Evolutionary conservation across 2,329 filamentous ascomycete genomes (phyloP).

Genomic region (Trichoderma semiorbis): DNA sequence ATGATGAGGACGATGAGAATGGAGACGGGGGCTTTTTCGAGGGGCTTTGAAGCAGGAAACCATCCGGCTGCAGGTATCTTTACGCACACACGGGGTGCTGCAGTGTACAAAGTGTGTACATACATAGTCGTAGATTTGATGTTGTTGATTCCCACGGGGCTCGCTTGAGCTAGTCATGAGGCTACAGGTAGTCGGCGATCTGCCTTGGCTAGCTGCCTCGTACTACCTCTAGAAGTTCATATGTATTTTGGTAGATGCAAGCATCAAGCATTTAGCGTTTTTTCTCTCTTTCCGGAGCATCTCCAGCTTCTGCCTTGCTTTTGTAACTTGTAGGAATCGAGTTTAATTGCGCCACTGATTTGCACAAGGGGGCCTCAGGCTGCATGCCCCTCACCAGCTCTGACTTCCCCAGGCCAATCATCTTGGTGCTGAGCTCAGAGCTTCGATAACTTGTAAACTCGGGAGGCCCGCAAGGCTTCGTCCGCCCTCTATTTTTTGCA

Average conservation of each 20-base stretch:
- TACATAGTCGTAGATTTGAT: neutral
- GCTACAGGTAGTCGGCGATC: neutral
- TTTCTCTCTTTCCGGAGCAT: neutral
- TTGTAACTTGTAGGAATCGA: neutral
- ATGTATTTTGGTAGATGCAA: neutral
- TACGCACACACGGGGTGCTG: neutral
- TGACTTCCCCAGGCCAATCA: neutral
- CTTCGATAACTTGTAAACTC: neutral
- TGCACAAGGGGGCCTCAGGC: neutral
- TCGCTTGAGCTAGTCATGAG: neutral
- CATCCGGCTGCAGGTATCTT: neutral
- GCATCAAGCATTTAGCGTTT: neutral
- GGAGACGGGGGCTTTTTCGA: conserved; percentile 60
- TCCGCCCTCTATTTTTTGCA: neutral
- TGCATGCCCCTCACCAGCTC: neutral
- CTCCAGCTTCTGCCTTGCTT: neutral
- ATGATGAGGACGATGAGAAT: conserved; percentile 44
- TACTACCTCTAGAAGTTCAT: neutral
- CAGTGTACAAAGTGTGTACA: neutral
- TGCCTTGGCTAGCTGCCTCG: neutral
- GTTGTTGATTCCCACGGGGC: neutral
- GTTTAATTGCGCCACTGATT: neutral
- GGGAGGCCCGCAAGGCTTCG: neutral
- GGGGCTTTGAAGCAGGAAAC: conserved; percentile 20
- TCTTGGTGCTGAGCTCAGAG: neutral